Evolutionary conservation across 495 filamentous ascomycete genomes (phyloP).

Genomic region (Patellaria atrata): DNA sequence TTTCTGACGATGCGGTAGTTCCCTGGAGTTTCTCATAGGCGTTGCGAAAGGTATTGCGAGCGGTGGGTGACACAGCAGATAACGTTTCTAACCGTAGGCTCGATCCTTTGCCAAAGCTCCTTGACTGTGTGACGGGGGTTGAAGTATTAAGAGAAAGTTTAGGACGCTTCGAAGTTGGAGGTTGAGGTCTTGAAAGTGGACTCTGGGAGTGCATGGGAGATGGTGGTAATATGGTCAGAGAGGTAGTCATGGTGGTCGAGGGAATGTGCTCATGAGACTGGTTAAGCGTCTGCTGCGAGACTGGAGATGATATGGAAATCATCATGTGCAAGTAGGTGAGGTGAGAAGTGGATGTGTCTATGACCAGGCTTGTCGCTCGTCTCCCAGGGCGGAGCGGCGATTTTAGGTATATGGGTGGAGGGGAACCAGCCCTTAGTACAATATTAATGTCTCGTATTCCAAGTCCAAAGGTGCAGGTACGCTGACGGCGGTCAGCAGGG

Average conservation of each 20-base stretch:
- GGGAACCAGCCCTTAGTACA: too few species aligned
- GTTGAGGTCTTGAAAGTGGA: slow-evolving; percentile 24
- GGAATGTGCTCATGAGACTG: slow-evolving; percentile 13
- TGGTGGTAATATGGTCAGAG: slow-evolving; percentile 25
- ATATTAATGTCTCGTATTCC: too few species aligned
- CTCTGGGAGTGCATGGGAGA: slow-evolving; percentile 17
- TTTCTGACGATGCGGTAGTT: slow-evolving; percentile 33
- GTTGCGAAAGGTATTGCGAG: slow-evolving; percentile 72
- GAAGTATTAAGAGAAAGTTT: slow-evolving; percentile 75
- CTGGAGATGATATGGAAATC: slow-evolving; percentile 21
- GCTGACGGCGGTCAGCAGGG: slow-evolving; percentile 7
- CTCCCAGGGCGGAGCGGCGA: too few species aligned
- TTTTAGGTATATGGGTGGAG: too few species aligned
- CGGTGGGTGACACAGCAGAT: slow-evolving; percentile 54
- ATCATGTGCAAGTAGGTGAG: slow-evolving; percentile 18
- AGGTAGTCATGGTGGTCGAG: slow-evolving; percentile 21
- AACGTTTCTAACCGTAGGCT: slow-evolving; percentile 43
- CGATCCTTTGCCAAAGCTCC: slow-evolving; percentile 38
- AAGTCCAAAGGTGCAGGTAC: slow-evolving; percentile 3
- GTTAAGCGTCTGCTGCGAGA: slow-evolving; percentile 18
- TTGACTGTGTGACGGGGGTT: slow-evolving; percentile 28
- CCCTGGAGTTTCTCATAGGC: slow-evolving; percentile 51
- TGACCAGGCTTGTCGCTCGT: too few species aligned
- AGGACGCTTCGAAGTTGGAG: slow-evolving; percentile 51
- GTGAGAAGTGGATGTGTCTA: too few species aligned